A percentile compares a stretch with the other conserved stretches of the same genome.
Conservation (phyloP, 2,329 filamentous ascomycete species). For the Fusarium phyllophilum region DNA sequence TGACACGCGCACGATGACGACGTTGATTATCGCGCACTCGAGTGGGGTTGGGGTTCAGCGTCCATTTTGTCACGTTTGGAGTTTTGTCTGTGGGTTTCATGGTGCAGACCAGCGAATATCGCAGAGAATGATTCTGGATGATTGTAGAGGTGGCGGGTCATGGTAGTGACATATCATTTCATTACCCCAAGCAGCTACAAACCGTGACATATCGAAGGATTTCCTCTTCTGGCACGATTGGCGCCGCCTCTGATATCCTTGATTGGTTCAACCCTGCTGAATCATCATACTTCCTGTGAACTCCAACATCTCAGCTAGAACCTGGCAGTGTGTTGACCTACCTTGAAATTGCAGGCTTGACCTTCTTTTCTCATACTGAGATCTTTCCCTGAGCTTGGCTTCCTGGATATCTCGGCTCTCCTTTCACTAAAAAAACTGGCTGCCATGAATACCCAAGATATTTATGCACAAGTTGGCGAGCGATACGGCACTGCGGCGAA, state of each 20-base stretch:
- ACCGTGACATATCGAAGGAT: neutral
- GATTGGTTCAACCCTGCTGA: neutral
- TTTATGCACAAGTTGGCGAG: neutral
- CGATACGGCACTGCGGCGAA: neutral
- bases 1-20: slow-evolving; percentile 58
- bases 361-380: neutral
- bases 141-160: neutral
- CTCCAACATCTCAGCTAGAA: neutral
- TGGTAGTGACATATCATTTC: neutral
- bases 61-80: slow-evolving; percentile 4
- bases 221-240: neutral
- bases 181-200: neutral
- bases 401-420: too few relatives aligned
- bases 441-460: neutral
- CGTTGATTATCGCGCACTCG: slow-evolving; percentile 63
- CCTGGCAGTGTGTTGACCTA: neutral
- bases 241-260: neutral
- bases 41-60: slow-evolving; percentile 42
- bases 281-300: neutral
- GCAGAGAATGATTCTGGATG: neutral
- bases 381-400: neutral
- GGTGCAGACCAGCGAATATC: too few relatives aligned
- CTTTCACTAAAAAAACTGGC: too few relatives aligned
- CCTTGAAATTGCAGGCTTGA: neutral
- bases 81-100: neutral